A percentile compares a stretch with the other conserved stretches of the same genome.
Conservation (phyloP, 2,329 filamentous ascomycete species). For the Fusarium sarcochroum region DNA sequence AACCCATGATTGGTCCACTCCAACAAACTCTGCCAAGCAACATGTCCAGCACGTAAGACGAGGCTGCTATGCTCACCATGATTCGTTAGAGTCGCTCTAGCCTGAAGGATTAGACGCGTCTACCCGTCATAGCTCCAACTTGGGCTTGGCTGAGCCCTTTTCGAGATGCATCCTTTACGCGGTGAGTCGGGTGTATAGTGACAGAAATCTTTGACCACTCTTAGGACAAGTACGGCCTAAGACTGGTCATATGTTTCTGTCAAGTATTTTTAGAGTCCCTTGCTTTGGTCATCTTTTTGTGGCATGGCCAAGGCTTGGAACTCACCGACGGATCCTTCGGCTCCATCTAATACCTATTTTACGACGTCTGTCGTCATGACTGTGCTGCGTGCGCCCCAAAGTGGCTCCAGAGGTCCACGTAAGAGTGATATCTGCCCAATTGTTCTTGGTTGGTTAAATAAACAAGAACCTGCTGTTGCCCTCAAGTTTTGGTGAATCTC, state of each 20-base stretch:
- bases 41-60: not conserved
- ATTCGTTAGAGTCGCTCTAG: not conserved
- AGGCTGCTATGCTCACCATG: not conserved
- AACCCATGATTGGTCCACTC: not conserved
- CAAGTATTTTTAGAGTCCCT: no score
- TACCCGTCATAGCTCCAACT: not conserved
- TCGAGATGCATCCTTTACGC: not conserved
- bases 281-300: not conserved
- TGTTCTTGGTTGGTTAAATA: constrained; percentile 10
- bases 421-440: not conserved
- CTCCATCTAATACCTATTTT: not conserved
- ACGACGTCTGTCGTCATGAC: constrained; percentile 3
- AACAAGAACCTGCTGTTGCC: not conserved
- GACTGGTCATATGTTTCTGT: no score
- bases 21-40: not conserved
- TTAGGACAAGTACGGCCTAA: no score
- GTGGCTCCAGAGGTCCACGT: not conserved
- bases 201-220: no score
- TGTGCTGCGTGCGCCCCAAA: not conserved
- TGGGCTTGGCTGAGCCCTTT: not conserved
- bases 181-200: no score
- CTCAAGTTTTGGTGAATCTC: not conserved
- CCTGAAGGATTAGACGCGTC: not conserved
- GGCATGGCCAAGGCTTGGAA: constrained; percentile 7
- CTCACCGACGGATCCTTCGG: constrained; percentile 8